A percentile compares a stretch with the other conserved stretches of the same genome.
Conservation (phyloP, 2,329 filamentous ascomycete genomes). For the Hypocrella siamensis region DNA sequence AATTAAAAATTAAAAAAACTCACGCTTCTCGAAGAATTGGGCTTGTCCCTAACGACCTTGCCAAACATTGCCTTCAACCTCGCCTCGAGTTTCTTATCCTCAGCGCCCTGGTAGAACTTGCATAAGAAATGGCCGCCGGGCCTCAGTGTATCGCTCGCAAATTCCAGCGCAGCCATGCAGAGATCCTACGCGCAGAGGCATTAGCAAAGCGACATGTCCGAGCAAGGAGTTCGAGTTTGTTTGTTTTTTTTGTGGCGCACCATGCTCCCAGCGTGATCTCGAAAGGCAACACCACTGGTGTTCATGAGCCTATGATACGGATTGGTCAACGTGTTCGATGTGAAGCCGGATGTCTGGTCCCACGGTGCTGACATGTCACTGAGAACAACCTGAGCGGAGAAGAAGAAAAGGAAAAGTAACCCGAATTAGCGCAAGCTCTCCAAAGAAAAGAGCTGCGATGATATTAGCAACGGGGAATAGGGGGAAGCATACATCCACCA, state of each 20-base stretch:
- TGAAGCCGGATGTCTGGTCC: conserved; percentile 63
- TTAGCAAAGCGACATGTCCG: too few species aligned
- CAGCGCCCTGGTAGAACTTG: conserved; percentile 89
- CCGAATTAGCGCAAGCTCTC: too few species aligned
- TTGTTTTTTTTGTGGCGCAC: conserved; percentile 43
- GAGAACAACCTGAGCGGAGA: conserved; percentile 50
- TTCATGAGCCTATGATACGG: conserved; percentile 99
- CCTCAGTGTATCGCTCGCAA: conserved; percentile 71
- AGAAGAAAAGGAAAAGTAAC: neutral
- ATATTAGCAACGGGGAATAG: neutral
- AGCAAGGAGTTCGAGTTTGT: too few species aligned
- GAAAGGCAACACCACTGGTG: conserved; percentile 74
- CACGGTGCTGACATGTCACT: conserved; percentile 99
- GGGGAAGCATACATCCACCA: conserved; percentile 47
- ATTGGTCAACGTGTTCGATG: conserved; percentile 84
- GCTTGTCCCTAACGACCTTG: conserved; percentile 76
- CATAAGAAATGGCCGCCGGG: conserved; percentile 82
- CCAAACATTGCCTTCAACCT: conserved; percentile 62
- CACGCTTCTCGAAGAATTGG: conserved; percentile 77
- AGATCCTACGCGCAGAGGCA: conserved; percentile 58
- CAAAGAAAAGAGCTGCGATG: too few species aligned
- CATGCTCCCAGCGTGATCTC: conserved; percentile 90
- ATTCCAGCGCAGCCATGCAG: conserved; percentile 69
- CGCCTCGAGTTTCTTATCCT: conserved; percentile 67
- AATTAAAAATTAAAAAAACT: conserved; percentile 18